Base-by-base conservation (phyloP, 208 protist species). In the Trypanosoma avium region DNA sequence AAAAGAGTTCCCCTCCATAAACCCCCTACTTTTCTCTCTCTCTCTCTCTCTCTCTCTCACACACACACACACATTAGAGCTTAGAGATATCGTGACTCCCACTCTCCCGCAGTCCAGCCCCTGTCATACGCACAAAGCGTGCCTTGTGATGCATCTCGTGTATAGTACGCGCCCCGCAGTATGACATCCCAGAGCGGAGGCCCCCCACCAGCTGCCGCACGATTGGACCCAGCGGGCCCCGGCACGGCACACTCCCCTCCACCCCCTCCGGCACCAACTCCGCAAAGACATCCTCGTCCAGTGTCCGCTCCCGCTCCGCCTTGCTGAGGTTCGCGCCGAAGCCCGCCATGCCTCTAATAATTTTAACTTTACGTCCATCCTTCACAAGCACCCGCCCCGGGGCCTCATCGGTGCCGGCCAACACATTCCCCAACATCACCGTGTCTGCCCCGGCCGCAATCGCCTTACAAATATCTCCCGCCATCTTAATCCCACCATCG, bases 291-390 rank as follows among this genome's bases (percentile, higher is more conserved):
- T 94, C 86, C 59, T 94, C 88, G 50, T 94, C 80, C 15, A 78
- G 45, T 24, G 77, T 75, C 47, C 83, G 69, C 67, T 96, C 87
- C n/a, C 90, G 82, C 76, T 94, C 86, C 8, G 83, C 84, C 74
- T 94, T 96, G 75, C 84, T 91, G 60, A 96, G 70, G 70, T 96
- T 96, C 4, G 90, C 90, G 32, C 86, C 90, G 56, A 86, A 96
- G 46, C 90, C 90, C 12, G 90, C 90, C 90, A 96, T 96, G 53
- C 90, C 90, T 19, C 90, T 85, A 52, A 96, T 92, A 59, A 96
- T 90, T 77, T 96, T 96, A 61, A 94, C 88, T 64, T 94, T 94
- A 70, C 91, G 86, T 33, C 90, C 90, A 3, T 94, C 90, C 81
- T 96, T 96, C 45, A 93, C 86, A 0, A 96, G 76, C 35, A 93